Evolutionary conservation across 2,329 filamentous ascomycete genomes (phyloP).

Genomic region (Calonectria honghensis): DNA sequence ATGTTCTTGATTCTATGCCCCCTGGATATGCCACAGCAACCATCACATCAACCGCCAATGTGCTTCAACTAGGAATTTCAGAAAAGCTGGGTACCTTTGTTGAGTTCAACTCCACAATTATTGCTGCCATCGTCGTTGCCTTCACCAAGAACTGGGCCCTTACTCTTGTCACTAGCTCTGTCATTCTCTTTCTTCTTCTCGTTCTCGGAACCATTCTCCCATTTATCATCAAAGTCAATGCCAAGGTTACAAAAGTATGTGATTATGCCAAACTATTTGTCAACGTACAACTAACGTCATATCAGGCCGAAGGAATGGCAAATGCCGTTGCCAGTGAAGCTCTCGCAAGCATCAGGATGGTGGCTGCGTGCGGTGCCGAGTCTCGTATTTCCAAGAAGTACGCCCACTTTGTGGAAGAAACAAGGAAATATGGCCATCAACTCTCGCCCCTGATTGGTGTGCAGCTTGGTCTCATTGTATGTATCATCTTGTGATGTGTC

Average conservation of each 20-base stretch:
- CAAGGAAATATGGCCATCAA: conserved; percentile 68
- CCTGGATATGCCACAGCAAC: conserved; percentile 77
- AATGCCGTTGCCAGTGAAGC: conserved; percentile 77
- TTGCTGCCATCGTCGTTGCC: conserved; percentile 72
- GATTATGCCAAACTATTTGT: neutral
- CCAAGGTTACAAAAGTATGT: conserved; percentile 63
- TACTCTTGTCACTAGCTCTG: conserved; percentile 74
- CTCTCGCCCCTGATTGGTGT: conserved; percentile 70
- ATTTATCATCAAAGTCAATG: conserved; percentile 72
- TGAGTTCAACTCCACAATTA: conserved; percentile 72
- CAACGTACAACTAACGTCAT: conserved; percentile 30
- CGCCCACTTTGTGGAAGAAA: conserved; percentile 72
- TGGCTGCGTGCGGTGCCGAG: conserved; percentile 78
- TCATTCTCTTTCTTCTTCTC: conserved; percentile 73
- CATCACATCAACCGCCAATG: conserved; percentile 79
- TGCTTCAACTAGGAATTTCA: conserved; percentile 78
- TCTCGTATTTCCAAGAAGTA: conserved; percentile 72
- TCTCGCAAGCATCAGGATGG: conserved; percentile 76
- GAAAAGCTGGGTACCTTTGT: conserved; percentile 77
- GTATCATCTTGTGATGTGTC: neutral
- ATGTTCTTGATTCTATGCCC: conserved; percentile 80
- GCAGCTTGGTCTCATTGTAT: conserved; percentile 71
- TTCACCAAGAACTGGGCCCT: conserved; percentile 76
- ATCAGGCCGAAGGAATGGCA: conserved; percentile 72
- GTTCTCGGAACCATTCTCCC: conserved; percentile 70